These are phyloP conservation scores for Neofusicoccum sp. DNA, from an alignment of 2,329 filamentous ascomycete species.

Conservation along the genomic window DNA sequence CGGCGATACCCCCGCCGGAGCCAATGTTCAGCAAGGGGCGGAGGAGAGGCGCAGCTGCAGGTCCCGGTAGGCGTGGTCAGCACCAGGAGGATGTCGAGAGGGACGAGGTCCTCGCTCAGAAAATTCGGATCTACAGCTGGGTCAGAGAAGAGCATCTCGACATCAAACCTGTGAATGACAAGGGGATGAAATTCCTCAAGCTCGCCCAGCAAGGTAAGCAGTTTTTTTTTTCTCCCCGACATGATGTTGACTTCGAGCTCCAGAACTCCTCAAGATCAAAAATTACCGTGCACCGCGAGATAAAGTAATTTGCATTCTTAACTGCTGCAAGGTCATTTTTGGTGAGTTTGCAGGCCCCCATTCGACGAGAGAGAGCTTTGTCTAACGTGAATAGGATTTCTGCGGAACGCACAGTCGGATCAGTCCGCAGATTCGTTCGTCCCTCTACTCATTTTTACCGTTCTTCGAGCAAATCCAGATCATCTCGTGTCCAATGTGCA, in stretches of 20 bases:
- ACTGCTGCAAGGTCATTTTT: slow-evolving; percentile 99
- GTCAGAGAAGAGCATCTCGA: slow-evolving; percentile 90
- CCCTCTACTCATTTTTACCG: slow-evolving; percentile 91
- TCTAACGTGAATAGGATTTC: slow-evolving; percentile 57
- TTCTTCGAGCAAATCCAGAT: slow-evolving; percentile 89
- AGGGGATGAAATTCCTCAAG: slow-evolving; percentile 81
- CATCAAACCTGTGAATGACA: slow-evolving; percentile 79
- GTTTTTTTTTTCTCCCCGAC: not conserved
- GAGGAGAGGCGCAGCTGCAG: slow-evolving; percentile 56
- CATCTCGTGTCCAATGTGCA: slow-evolving; percentile 97
- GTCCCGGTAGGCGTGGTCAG: slow-evolving; percentile 84
- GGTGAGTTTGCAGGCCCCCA: slow-evolving; percentile 52
- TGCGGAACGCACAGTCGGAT: slow-evolving; percentile 89
- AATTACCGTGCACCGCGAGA: slow-evolving; percentile 95
- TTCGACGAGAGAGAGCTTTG: not conserved
- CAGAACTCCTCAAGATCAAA: slow-evolving; percentile 92
- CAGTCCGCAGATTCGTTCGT: slow-evolving; percentile 96
- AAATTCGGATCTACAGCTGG: slow-evolving; percentile 96
- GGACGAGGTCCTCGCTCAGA: slow-evolving; percentile 93
- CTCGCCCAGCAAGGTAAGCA: slow-evolving; percentile 77
- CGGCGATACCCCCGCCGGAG: slow-evolving; percentile 80
- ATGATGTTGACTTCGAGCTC: slow-evolving; percentile 1
- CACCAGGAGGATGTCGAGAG: slow-evolving; percentile 98
- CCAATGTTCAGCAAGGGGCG: slow-evolving; percentile 51
- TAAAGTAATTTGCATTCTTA: slow-evolving; percentile 97